Percentiles rank a stretch among this genome's conserved stretches.
Conservation (phyloP, 2,329 filamentous ascomycete genomes). For the Plectosphaerella cucumerina region DNA sequence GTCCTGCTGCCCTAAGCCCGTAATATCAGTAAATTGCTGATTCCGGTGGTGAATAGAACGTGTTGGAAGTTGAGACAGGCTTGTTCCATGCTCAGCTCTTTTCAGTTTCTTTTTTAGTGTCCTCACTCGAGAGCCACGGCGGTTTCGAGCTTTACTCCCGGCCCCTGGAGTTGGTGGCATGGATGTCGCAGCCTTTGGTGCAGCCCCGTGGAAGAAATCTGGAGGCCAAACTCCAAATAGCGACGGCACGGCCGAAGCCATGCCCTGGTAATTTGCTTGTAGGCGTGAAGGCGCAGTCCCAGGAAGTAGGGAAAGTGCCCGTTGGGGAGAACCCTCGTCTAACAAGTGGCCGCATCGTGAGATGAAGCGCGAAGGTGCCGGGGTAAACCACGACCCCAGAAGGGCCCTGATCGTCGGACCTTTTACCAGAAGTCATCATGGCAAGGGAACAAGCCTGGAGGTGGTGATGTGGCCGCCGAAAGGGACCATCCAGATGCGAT, state of each 20-base stretch:
- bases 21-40: too few species aligned
- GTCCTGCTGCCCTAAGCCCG: too few species aligned
- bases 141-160: constrained; percentile 34
- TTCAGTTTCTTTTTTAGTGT: constrained; percentile 57
- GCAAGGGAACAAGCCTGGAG: constrained; percentile 7
- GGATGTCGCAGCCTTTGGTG: constrained; percentile 60
- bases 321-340: too few species aligned
- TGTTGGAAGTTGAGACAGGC: not conserved
- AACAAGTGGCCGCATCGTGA: too few species aligned
- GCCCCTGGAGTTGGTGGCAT: constrained; percentile 18
- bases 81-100: constrained; percentile 60
- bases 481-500: too few species aligned
- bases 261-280: constrained; percentile 18
- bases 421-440: constrained; percentile 63
- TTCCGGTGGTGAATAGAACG: too few species aligned
- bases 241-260: constrained; percentile 25
- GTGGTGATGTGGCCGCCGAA: too few species aligned
- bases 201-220: constrained; percentile 35
- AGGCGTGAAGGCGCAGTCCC: too few species aligned
- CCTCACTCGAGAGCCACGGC: constrained; percentile 47
- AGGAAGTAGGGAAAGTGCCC: too few species aligned
- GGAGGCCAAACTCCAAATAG: constrained; percentile 50
- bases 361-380: constrained; percentile 12
- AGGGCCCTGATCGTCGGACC: constrained; percentile 50
- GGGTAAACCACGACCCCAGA: constrained; percentile 36